Evolutionary conservation across 257 asterid genomes (phyloP).

Genomic region (Solanum tarijense): DNA sequence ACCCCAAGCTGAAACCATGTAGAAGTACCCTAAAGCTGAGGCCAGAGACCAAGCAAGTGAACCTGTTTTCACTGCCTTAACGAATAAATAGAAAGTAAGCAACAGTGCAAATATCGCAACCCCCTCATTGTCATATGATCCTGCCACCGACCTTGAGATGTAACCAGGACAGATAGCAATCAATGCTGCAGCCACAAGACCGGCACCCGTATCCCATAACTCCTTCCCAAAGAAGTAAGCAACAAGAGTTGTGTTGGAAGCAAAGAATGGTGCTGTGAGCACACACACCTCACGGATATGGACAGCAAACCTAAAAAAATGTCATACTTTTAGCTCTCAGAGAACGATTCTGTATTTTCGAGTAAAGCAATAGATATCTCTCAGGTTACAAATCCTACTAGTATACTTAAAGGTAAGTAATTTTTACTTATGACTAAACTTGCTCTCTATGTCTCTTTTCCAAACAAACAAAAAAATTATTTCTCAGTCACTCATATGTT

Average conservation of each 20-base stretch:
- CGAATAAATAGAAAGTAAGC: constrained; percentile 92
- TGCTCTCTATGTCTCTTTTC: background rate
- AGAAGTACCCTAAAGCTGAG: constrained; percentile 94
- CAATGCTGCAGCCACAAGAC: constrained; percentile 89
- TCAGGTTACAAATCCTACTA: background rate
- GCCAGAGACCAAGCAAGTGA: constrained; percentile 96
- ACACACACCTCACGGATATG: constrained; percentile 99
- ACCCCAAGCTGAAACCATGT: constrained; percentile 99
- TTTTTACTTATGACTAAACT: background rate
- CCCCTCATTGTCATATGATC: constrained; percentile 96
- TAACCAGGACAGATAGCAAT: constrained; percentile 99
- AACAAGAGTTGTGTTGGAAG: constrained; percentile 93
- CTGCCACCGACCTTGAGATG: constrained; percentile 97
- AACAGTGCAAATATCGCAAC: constrained; percentile 93
- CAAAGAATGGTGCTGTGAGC: constrained; percentile 95
- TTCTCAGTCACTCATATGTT: background rate
- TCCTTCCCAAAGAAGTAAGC: constrained; percentile 99
- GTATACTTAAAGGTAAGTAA: background rate
- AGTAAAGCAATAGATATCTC: background rate
- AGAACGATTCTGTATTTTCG: background rate
- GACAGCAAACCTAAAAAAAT: constrained; percentile 68
- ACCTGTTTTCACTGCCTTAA: constrained; percentile 98
- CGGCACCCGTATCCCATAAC: constrained; percentile 99
- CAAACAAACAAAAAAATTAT: background rate
- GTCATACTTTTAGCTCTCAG: background rate